A percentile compares a stretch with the other conserved stretches of the same genome.
Conservation (phyloP, 495 filamentous ascomycete species). For the Talaromyces stipitatus region DNA sequence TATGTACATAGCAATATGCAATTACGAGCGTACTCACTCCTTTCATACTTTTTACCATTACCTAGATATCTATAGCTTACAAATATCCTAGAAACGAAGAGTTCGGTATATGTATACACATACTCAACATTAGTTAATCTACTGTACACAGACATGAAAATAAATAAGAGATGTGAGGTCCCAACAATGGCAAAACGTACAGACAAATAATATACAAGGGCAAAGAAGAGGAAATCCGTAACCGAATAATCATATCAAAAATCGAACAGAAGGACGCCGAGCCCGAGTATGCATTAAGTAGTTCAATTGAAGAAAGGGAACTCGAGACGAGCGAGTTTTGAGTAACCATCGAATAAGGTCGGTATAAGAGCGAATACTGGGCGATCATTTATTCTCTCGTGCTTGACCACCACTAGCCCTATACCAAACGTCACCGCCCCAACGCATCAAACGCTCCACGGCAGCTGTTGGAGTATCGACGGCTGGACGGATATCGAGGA, state of each 20-base stretch:
- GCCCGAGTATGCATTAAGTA: background rate
- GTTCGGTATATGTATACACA: background rate
- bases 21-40: background rate
- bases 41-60: background rate
- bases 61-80: background rate
- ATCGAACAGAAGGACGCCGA: background rate
- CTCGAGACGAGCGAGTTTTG: background rate
- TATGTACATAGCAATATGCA: background rate
- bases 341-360: background rate
- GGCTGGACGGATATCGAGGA: conserved; percentile 91
- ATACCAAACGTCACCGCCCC: conserved; percentile 94
- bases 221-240: background rate
- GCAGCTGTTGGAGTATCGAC: conserved; percentile 74
- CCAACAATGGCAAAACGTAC: background rate
- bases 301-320: background rate
- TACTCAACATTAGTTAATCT: background rate
- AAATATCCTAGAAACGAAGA: background rate
- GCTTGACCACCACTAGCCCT: conserved; percentile 67
- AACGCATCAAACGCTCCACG: conserved; percentile 75
- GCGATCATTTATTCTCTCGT: conserved; percentile 21
- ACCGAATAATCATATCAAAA: background rate
- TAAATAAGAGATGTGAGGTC: background rate
- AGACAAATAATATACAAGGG: background rate
- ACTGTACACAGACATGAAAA: background rate
- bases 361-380: background rate